These are phyloP conservation scores for Pichia sp. DNA, from an alignment of 1,139 yeast genomes.

Conservation along the genomic window DNA sequence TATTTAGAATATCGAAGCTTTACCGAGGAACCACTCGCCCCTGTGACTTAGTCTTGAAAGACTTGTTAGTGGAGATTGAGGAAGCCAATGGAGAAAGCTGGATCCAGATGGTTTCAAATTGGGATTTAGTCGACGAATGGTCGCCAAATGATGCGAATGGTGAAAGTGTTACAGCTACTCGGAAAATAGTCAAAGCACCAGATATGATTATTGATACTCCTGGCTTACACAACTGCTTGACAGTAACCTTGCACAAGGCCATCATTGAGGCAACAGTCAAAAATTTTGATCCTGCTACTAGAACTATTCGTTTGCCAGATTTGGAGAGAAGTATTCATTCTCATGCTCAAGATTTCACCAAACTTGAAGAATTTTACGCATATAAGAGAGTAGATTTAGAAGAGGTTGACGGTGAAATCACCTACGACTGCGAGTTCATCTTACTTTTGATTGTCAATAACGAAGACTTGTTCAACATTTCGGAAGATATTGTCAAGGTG, in stretches of 20 bases:
- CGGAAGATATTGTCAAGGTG: conserved; percentile 33
- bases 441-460: conserved; percentile 55
- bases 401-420: conserved; percentile 9
- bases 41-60: conserved; percentile 60
- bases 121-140: conserved; percentile 60
- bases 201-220: conserved; percentile 41
- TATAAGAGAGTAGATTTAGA: conserved; percentile 7
- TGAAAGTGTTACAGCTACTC: neutral
- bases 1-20: conserved; percentile 17
- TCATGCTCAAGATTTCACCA: conserved; percentile 31
- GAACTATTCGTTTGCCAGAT: conserved; percentile 12
- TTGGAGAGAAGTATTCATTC: conserved; percentile 7
- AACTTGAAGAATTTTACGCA: conserved; percentile 17
- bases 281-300: conserved; percentile 33
- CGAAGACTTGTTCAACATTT: conserved; percentile 50
- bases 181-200: conserved; percentile 31
- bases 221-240: conserved; percentile 42
- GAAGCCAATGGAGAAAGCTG: conserved; percentile 47
- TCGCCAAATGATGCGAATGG: conserved; percentile 23
- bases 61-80: conserved; percentile 56
- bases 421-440: conserved; percentile 62
- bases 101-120: conserved; percentile 55
- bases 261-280: conserved; percentile 48
- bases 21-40: conserved; percentile 62
- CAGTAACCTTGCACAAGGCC: conserved; percentile 52